phyloP scores from a whole-genome alignment of 768 basidiomycete species.

The Mycena leptocephala region DNA sequence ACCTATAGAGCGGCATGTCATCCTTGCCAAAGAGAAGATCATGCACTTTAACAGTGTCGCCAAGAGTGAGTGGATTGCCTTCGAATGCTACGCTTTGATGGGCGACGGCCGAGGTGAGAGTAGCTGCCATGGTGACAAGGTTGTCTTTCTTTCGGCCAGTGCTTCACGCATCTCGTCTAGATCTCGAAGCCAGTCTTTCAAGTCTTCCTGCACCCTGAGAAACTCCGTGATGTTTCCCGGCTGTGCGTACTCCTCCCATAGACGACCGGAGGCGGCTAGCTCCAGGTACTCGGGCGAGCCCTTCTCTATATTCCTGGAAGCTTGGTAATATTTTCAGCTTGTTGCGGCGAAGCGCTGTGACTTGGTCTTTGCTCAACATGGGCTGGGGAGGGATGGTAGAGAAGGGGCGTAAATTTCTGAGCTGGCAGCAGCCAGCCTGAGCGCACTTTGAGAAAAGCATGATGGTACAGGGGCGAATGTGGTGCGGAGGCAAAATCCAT shows the following conservation, averaged over 20 bases:
- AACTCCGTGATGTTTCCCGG: constrained; percentile 16
- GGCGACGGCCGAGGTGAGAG: constrained; percentile 1
- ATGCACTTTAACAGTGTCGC: neutral
- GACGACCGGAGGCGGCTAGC: neutral
- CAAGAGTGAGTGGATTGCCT: constrained; percentile 1
- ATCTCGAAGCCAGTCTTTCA: constrained; percentile 5
- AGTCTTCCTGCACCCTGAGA: constrained; percentile 9
- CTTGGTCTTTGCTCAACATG: too few relatives aligned
- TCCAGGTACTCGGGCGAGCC: too few relatives aligned
- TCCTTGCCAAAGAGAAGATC: neutral
- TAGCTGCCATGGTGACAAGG: constrained; percentile 6
- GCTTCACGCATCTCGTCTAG: neutral
- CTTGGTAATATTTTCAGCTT: too few relatives aligned
- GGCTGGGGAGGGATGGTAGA: too few relatives aligned
- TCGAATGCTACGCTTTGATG: constrained; percentile 11
- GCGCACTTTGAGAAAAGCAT: too few relatives aligned
- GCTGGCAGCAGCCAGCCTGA: too few relatives aligned
- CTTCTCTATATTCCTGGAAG: too few relatives aligned
- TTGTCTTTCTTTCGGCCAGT: neutral
- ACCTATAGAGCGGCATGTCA: neutral
- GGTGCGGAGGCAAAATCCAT: too few relatives aligned
- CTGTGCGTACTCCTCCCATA: neutral
- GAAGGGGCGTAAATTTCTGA: too few relatives aligned
- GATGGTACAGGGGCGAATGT: too few relatives aligned
- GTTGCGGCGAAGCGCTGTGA: too few relatives aligned